Base-by-base conservation (phyloP, 108 stramenopile genomes). In the Fragilaria crotonensis region DNA sequence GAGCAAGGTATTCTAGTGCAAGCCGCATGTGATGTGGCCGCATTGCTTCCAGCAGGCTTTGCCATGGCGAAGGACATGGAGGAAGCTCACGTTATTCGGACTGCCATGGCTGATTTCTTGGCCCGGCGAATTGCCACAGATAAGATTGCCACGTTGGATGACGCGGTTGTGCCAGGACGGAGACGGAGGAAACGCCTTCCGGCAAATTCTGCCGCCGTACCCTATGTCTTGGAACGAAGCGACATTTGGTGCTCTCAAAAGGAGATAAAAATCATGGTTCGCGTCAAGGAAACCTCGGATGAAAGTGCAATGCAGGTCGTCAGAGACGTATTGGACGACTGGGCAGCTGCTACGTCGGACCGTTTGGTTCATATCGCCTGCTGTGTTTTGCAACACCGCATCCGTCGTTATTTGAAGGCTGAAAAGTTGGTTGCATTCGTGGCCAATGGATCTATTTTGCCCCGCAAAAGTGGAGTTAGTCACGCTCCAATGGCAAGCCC, bases 391-490 rank as follows among this genome's bases (percentile, higher is more conserved):
- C 90, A 92, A 48, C 68, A 78, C 22, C 67, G 57, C 30, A 47
- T 92, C 23, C 70, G 87, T 9, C 23, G 21, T 0, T 66, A 77
- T 48, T 52, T 92, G 23, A 33, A 50, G 22, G 47, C 62, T 23
- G 64, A 63, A 20, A 66, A 88, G 32, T 79, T 79, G 17, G 79
- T 93, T 1, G 85, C 85, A 21, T 93, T 93, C 64, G 69, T 93
- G 25, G 80, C 87, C 25, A 71, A 93, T 60, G 81, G 81, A 17
- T 77, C 85, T 23, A 73, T 93, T 61, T 45, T 93, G 23, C 91
- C 91, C 25, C 81, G 91, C 33, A 84, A 78, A 66, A 83, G 77
- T 53, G 91, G 91, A 23, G 84, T 82, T 18, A 80, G 71, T 23
- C 36, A 72, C 31, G 57, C 65, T 3, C 91, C 91, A 48, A 93